Base-by-base conservation (phyloP, 163 green algal species). In the Volvox carteri region DNA sequence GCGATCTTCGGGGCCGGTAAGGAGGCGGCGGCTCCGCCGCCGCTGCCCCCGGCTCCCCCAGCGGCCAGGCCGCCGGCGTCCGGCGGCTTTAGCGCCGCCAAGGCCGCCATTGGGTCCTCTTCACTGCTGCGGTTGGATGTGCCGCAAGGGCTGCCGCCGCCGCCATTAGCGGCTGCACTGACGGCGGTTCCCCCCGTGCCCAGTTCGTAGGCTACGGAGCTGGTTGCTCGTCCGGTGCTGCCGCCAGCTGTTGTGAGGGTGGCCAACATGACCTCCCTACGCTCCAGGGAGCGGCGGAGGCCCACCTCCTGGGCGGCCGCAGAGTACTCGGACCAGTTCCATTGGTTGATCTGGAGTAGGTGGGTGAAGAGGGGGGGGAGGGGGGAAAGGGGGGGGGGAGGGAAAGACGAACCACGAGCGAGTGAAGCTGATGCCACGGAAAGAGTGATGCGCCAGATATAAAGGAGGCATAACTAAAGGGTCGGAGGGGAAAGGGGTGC, bases 281-380 rank as follows among this genome's bases (percentile, higher is more conserved):
- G 62, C 80, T 87, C 80, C 21, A 87, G n/a, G 42, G 80, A 87
- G 44, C 62, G 62, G 30, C 80, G 80, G 0, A 23, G 16, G 0
- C 44, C 44, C 30, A 68, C 62, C 18, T 14, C 30, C 12, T 16
- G 41, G 44, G 80, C 80, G 8, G 46, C 80, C 1, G 62, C 80
- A 4, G 44, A 72, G 80, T 72, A 87, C 30, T 62, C 80, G 62
- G 28, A 5, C 80, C 62, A 78, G 44, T 87, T 87, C 80, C 80
- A 87, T 39, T 44, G 44, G 62, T 48, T 77, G 62, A 87, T 87
- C 80, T 87, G 80, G 54, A 23, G 19, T 46, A 60, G n/a, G 23
- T 35, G 11, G 46, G 41, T 30, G 1, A 65, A 65, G 3, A 62
- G 42, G 18, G 41, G 41, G 8, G 28, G 28, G 46, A 83, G 72